Conservation (phyloP, 768 basidiomycete genomes). For the Suillus plorans region DNA sequence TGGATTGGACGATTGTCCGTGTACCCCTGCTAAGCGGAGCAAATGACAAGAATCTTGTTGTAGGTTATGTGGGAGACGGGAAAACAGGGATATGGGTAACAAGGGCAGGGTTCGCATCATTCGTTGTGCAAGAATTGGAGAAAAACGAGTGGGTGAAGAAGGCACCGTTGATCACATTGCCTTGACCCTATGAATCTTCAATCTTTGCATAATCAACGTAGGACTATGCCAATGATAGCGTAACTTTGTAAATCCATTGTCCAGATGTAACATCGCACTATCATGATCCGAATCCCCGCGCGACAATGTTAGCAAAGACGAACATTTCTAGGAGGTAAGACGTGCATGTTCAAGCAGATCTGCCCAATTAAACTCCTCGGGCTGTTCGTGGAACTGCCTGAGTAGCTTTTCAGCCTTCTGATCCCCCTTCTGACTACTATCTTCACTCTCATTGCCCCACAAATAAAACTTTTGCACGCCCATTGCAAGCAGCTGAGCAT, state of each 20-base stretch:
- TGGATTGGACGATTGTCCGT: constrained; percentile 71
- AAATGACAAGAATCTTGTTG: constrained; percentile 44
- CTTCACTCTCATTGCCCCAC: constrained; percentile 41
- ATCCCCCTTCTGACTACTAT: background rate
- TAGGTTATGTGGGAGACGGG: constrained; percentile 70
- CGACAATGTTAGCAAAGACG: background rate
- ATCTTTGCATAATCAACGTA: background rate
- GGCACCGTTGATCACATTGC: constrained; percentile 35
- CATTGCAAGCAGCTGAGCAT: constrained; percentile 82
- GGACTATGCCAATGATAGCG: background rate
- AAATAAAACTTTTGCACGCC: constrained; percentile 86
- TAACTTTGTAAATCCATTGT: background rate
- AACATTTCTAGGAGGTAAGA: constrained; percentile 13
- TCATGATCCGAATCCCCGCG: background rate
- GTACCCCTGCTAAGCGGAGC: constrained; percentile 62
- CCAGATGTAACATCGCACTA: background rate
- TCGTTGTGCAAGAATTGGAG: constrained; percentile 57
- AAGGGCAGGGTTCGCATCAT: constrained; percentile 58
- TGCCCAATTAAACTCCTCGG: constrained; percentile 81
- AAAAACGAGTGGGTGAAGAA: constrained; percentile 58
- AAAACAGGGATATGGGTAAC: constrained; percentile 49
- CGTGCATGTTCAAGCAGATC: constrained; percentile 59
- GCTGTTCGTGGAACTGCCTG: constrained; percentile 73
- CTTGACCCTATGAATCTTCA: constrained; percentile 14
- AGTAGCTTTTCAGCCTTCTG: constrained; percentile 45